Evolutionary conservation across 306 rosid genomes (phyloP).

Genomic region (Mimosa bimucronata): DNA sequence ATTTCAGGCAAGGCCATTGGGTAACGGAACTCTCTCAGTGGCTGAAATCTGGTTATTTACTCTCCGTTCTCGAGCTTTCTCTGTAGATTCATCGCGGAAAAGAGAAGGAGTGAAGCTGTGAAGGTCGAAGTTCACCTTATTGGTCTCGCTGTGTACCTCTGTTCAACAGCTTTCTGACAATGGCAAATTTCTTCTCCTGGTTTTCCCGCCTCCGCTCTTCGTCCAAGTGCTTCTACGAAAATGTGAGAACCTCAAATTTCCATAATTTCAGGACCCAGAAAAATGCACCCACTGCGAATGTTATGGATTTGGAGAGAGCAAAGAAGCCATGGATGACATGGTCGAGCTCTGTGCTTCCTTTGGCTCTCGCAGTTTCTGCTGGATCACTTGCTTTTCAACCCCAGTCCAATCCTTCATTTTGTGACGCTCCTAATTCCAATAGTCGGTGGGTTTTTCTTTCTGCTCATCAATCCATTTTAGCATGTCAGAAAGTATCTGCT

Average conservation of each 20-base stretch:
- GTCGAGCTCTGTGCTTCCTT: conserved; percentile 61
- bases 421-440: conserved; percentile 44
- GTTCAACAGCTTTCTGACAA: neutral
- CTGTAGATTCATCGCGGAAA: no score
- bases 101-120: no score
- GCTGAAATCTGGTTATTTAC: no score
- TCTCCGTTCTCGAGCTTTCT: no score
- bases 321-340: conserved; percentile 34
- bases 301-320: conserved; percentile 35
- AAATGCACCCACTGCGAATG: conserved; percentile 12
- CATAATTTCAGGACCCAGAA: conserved; percentile 32
- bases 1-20: no score
- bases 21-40: no score
- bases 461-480: neutral
- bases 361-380: conserved; percentile 67
- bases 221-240: conserved; percentile 43
- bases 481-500: neutral
- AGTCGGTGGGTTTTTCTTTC: conserved; percentile 42
- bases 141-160: no score
- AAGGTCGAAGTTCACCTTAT: no score
- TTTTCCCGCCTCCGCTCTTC: conserved; percentile 70
- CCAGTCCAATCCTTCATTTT: conserved; percentile 52
- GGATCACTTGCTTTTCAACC: conserved; percentile 68
- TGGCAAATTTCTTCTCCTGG: conserved; percentile 55
- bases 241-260: conserved; percentile 30